phyloP scores from a whole-genome alignment of 2,329 filamentous ascomycete genomes.

The Xylariaceae sp. region DNA sequence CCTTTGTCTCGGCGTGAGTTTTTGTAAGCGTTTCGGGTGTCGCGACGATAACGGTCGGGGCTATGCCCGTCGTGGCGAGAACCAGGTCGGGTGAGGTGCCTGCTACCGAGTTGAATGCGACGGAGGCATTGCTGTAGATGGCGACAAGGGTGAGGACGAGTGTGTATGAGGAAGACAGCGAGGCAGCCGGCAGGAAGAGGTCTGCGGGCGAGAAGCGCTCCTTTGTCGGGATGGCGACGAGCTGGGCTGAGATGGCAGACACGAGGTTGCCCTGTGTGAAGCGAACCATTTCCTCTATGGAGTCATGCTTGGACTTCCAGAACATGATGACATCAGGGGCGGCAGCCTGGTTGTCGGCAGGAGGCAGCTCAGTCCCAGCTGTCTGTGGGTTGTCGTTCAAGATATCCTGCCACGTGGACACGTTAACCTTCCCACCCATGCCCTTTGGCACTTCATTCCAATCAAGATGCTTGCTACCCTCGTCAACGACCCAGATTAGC shows the following conservation, averaged over 20 bases:
- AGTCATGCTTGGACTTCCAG: conserved; percentile 62
- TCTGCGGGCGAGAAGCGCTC: conserved; percentile 78
- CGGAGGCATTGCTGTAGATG: conserved; percentile 80
- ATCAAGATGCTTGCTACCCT: conserved; percentile 89
- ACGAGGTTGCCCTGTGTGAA: conserved; percentile 86
- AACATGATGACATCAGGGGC: conserved; percentile 68
- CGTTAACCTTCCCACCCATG: conserved; percentile 74
- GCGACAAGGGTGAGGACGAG: conserved; percentile 81
- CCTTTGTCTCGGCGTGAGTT: conserved; percentile 67
- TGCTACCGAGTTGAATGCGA: conserved; percentile 89
- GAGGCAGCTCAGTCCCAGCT: conserved; percentile 68
- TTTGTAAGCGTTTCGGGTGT: conserved; percentile 75
- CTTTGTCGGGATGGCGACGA: conserved; percentile 74
- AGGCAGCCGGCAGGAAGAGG: conserved; percentile 83
- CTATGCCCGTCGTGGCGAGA: conserved; percentile 73
- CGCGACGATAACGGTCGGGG: conserved; percentile 82
- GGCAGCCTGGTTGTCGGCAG: conserved; percentile 59
- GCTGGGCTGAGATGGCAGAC: conserved; percentile 80
- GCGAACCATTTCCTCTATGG: conserved; percentile 73
- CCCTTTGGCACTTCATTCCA: conserved; percentile 89
- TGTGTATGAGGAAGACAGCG: conserved; percentile 79
- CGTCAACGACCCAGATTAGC: conserved; percentile 90
- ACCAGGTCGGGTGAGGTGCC: conserved; percentile 73
- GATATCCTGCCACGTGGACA: conserved; percentile 93
- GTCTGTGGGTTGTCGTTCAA: conserved; percentile 70